Conservation (phyloP, 306 rosid genomes). For the Vigna mungo region DNA sequence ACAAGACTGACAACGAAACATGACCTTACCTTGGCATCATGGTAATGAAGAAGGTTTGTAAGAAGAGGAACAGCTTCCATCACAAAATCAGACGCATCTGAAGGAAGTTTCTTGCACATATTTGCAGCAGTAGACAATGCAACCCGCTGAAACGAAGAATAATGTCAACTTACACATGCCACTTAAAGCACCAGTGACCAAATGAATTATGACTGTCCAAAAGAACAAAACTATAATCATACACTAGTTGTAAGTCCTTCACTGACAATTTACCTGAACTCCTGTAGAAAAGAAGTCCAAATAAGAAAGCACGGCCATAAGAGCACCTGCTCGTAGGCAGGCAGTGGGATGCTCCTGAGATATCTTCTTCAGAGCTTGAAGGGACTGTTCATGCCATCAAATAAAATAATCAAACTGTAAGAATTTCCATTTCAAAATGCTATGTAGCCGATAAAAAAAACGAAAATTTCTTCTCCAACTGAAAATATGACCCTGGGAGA, state of each 20-base stretch:
- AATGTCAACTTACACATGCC: slow-evolving; percentile 14
- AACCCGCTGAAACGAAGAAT: slow-evolving; percentile 71
- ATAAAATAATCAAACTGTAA: slow-evolving; percentile 24
- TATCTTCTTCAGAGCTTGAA: slow-evolving; percentile 97
- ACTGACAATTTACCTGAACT: slow-evolving; percentile 73
- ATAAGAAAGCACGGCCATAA: slow-evolving; percentile 99
- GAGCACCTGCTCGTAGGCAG: slow-evolving; percentile 99
- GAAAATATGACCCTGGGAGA: not conserved
- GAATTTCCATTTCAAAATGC: not conserved
- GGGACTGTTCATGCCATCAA: slow-evolving; percentile 76
- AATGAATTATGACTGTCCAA: slow-evolving; percentile 2
- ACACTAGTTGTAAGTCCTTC: not conserved
- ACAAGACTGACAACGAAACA: slow-evolving; percentile 22
- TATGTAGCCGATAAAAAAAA: not conserved
- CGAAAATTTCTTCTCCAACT: not conserved
- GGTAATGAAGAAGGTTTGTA: slow-evolving; percentile 97
- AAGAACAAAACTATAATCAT: not conserved
- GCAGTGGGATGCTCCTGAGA: slow-evolving; percentile 99
- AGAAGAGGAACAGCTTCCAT: slow-evolving; percentile 98
- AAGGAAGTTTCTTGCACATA: slow-evolving; percentile 99
- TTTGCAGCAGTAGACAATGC: slow-evolving; percentile 99
- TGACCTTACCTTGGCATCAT: slow-evolving; percentile 80
- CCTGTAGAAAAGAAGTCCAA: slow-evolving; percentile 97
- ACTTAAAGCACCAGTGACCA: not conserved
- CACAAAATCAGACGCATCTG: slow-evolving; percentile 99